Conservation (phyloP, 2,329 filamentous ascomycete genomes). For the Tympanopsis confertula region DNA sequence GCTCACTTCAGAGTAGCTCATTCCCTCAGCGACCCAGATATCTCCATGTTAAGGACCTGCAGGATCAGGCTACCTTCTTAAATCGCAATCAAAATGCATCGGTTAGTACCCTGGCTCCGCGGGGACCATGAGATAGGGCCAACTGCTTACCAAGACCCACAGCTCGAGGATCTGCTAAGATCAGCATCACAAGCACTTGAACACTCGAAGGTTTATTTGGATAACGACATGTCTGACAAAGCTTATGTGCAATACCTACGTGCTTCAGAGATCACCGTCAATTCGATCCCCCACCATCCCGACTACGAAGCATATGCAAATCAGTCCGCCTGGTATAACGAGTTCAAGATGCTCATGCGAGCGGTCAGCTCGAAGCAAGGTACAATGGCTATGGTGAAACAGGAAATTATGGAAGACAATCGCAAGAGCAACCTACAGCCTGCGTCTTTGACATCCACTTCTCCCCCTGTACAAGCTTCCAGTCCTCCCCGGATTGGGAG, state of each 20-base stretch:
- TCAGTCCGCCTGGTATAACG: not conserved
- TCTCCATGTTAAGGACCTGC: conserved; percentile 24
- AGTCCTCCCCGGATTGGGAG: conserved; percentile 7
- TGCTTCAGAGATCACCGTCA: conserved; percentile 1
- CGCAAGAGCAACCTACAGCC: conserved; percentile 15
- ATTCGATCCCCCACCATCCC: not conserved
- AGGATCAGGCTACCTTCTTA: conserved; percentile 20
- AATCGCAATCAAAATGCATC: conserved; percentile 17
- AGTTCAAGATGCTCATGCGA: conserved; percentile 6
- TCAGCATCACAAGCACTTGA: not conserved
- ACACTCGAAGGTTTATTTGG: not conserved
- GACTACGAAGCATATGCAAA: not conserved
- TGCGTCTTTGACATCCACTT: conserved; percentile 6
- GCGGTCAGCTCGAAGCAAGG: conserved; percentile 24
- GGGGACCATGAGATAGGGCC: not conserved
- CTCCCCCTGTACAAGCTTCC: not conserved
- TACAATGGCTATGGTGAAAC: conserved; percentile 25
- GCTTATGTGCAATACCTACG: conserved; percentile 1
- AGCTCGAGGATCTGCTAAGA: not conserved
- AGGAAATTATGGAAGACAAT: conserved; percentile 23
- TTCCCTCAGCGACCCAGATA: conserved; percentile 13
- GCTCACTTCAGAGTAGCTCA: conserved; percentile 8
- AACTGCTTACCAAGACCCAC: not conserved
- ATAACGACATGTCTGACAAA: not conserved
- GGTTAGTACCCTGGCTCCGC: conserved; percentile 10